These are phyloP conservation scores for Mucor irregularis DNA, from an alignment of 371 early-diverging fungal species.

Conservation along the genomic window DNA sequence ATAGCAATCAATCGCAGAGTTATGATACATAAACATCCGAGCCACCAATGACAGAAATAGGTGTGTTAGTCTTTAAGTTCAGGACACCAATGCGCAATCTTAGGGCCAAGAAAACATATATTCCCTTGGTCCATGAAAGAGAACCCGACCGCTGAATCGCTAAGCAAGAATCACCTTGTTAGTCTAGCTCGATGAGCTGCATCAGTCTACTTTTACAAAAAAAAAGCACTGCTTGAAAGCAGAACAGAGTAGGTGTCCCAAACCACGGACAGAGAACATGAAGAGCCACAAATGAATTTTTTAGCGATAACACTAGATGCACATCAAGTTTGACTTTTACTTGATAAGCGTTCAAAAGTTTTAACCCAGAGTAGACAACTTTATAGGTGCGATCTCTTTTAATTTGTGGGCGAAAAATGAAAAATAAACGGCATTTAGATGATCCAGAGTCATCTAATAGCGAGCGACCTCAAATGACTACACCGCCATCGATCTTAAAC, in stretches of 20 bases:
- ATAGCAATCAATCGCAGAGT: background rate
- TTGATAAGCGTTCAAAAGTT: no score
- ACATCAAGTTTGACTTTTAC: background rate
- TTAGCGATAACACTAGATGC: no score
- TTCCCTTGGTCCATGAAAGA: slow-evolving; percentile 15
- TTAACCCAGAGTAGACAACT: background rate
- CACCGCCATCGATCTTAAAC: background rate
- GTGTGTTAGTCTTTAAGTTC: slow-evolving; percentile 9
- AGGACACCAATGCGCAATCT: slow-evolving; percentile 12
- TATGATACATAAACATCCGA: slow-evolving; percentile 2
- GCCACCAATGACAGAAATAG: background rate
- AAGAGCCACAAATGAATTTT: no score
- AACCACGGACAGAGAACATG: slow-evolving; percentile 2
- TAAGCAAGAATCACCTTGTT: slow-evolving; percentile 16
- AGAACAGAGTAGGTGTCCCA: slow-evolving; percentile 6
- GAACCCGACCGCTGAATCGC: slow-evolving; percentile 17
- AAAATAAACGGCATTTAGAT: slow-evolving; percentile 4
- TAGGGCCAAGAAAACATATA: slow-evolving; percentile 15
- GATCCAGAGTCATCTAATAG: background rate
- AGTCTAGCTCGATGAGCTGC: slow-evolving; percentile 13
- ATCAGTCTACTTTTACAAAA: slow-evolving; percentile 16
- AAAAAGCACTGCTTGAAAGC: slow-evolving; percentile 15
- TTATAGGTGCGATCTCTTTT: background rate
- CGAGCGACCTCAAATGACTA: background rate
- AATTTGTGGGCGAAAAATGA: background rate